These are phyloP conservation scores for Heteromeles arbutifolia DNA, from an alignment of 306 rosid species.

Conservation along the genomic window DNA sequence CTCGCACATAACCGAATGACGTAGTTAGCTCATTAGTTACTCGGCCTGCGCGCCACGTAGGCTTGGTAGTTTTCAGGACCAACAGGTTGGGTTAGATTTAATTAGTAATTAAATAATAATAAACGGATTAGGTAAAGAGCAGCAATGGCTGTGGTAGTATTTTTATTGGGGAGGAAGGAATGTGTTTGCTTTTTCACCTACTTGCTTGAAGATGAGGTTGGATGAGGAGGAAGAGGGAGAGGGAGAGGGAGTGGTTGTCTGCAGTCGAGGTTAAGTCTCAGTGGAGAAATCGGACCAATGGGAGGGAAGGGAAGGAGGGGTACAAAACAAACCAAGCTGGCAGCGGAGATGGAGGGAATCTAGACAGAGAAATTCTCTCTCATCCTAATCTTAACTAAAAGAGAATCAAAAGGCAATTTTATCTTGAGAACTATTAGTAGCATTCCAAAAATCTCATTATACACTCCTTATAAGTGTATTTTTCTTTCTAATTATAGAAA, in stretches of 20 bases:
- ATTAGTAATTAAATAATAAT: background rate
- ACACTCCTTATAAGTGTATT: no score
- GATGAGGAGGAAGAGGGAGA: background rate
- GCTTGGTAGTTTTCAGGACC: no score
- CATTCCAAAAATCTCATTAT: no score
- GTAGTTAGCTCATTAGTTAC: no score
- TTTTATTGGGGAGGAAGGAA: background rate
- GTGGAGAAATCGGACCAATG: slow-evolving; percentile 9
- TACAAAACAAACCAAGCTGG: slow-evolving; percentile 21
- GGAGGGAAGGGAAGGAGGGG: background rate
- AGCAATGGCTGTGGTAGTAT: slow-evolving; percentile 26
- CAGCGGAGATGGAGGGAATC: background rate
- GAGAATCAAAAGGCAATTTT: no score
- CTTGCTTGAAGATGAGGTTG: slow-evolving; percentile 9
- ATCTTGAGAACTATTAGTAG: no score
- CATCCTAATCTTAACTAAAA: no score
- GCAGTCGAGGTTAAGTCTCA: slow-evolving; percentile 29
- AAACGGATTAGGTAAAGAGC: slow-evolving; percentile 30
- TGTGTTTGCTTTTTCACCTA: slow-evolving; percentile 69
- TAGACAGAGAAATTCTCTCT: background rate
- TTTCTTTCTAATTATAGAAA: no score
- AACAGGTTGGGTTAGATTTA: no score
- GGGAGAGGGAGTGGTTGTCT: slow-evolving; percentile 32
- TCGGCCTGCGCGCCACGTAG: no score
- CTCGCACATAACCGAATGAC: no score